Conservation (phyloP, 192 early-diverging fungal species). For the Backusella psychrophila region DNA sequence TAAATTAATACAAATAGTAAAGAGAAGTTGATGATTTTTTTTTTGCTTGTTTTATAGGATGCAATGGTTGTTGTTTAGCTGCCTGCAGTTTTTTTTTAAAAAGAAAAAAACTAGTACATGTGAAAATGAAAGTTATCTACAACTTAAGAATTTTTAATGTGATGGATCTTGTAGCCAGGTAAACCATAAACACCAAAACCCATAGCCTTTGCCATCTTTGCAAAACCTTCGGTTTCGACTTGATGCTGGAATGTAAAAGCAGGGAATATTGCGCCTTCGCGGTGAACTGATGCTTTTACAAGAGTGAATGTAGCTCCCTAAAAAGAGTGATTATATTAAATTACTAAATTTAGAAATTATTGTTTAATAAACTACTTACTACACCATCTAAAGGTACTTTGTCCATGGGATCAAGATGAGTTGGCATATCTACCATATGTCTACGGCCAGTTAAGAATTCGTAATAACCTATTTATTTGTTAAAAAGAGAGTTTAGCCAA, state of each 20-base stretch:
- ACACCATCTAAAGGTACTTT: constrained; percentile 59
- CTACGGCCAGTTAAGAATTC: constrained; percentile 32
- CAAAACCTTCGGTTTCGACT: constrained; percentile 63
- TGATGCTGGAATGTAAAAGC: constrained; percentile 54
- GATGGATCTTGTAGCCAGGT: constrained; percentile 52
- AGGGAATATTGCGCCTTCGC: constrained; percentile 56
- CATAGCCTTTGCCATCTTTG: constrained; percentile 56
- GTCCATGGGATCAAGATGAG: constrained; percentile 16
- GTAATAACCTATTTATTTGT: constrained; percentile 23
- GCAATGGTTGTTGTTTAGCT: background rate
- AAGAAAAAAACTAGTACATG: background rate
- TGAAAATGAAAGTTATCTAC: background rate
- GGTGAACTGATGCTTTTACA: constrained; percentile 53
- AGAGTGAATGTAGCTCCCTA: constrained; percentile 55
- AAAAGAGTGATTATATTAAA: background rate
- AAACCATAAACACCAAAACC: constrained; percentile 56
- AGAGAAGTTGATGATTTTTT: background rate
- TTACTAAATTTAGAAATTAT: background rate
- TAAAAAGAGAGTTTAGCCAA: background rate
- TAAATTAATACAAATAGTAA: background rate
- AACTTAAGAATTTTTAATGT: constrained; percentile 33
- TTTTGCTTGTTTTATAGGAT: background rate
- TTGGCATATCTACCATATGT: constrained; percentile 32
- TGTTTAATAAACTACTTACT: constrained; percentile 14
- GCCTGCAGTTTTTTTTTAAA: background rate